Evolutionary conservation across 2,329 filamentous ascomycete species (phyloP).

Genomic region (Stachybotrys elegans): DNA sequence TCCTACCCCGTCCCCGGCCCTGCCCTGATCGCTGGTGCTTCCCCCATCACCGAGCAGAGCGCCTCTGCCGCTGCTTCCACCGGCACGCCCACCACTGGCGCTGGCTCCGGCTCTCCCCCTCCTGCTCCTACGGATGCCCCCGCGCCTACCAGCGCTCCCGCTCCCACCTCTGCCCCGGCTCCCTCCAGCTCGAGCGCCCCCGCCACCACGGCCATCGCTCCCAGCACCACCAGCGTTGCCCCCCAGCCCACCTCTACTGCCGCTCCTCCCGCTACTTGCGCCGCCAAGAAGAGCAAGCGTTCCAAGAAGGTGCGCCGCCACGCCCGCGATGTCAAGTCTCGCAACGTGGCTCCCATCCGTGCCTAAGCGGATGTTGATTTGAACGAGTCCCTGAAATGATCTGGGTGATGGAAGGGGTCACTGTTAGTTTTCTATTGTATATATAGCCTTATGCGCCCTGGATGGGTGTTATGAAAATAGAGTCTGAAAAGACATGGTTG

Average conservation of each 20-base stretch:
- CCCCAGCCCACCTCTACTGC: conserved; percentile 10
- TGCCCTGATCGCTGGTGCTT: conserved; percentile 15
- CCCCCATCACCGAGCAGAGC: conserved; percentile 13
- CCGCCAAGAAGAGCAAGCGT: conserved; percentile 12
- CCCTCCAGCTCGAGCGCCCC: conserved; percentile 3
- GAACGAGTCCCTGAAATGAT: too few species aligned
- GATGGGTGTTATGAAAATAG: too few species aligned
- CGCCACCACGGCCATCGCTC: conserved; percentile 4
- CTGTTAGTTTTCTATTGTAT: too few species aligned
- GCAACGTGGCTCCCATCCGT: conserved; percentile 12
- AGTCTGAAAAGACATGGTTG: too few species aligned
- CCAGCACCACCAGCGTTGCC: conserved; percentile 8
- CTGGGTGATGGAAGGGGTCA: too few species aligned
- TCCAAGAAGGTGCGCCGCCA: conserved; percentile 19
- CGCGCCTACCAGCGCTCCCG: conserved; percentile 6
- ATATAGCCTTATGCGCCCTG: too few species aligned
- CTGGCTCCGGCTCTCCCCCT: conserved; percentile 7
- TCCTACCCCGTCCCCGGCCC: conserved; percentile 24
- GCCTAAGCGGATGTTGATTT: too few species aligned
- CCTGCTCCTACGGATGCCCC: conserved; percentile 5
- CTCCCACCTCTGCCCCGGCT: conserved; percentile 9
- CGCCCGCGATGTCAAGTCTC: conserved; percentile 12
- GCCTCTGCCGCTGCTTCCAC: conserved; percentile 12
- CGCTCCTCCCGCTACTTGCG: conserved; percentile 4
- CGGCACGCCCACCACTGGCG: conserved; percentile 11